A percentile compares a stretch with the other conserved stretches of the same genome.
phyloP scores from a whole-genome alignment of 192 early-diverging fungal species.

The Gryganskiella cystojenkinii region DNA sequence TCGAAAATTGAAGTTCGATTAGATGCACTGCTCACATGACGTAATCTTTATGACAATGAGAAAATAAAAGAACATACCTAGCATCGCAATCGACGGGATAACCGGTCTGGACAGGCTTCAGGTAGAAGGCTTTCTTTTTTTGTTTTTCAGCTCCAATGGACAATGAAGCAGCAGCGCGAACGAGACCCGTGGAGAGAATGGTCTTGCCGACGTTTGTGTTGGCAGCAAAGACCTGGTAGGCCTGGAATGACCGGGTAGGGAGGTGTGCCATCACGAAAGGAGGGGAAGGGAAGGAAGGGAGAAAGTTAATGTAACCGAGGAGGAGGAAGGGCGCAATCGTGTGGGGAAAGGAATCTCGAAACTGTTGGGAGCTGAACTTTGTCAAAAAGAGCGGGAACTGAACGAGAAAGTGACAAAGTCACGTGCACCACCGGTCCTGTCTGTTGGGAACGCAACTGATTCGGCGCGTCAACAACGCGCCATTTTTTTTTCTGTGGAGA shows the following conservation, averaged over 20 bases:
- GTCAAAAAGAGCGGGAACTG: not conserved
- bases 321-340: not conserved
- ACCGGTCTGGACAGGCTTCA: slow-evolving; percentile 89
- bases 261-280: slow-evolving; percentile 46
- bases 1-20: not conserved
- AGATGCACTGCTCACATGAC: too few species aligned
- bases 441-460: too few species aligned
- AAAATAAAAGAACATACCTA: slow-evolving; percentile 47
- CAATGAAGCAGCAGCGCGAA: slow-evolving; percentile 61
- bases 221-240: slow-evolving; percentile 77
- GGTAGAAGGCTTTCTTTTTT: slow-evolving; percentile 65
- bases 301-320: not conserved
- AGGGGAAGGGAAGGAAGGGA: not conserved
- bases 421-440: too few species aligned
- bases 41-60: not conserved
- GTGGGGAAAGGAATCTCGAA: too few species aligned
- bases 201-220: slow-evolving; percentile 91
- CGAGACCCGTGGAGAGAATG: slow-evolving; percentile 74
- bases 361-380: not conserved
- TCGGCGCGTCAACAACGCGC: too few species aligned
- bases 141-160: slow-evolving; percentile 48
- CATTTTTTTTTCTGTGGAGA: too few species aligned
- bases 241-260: slow-evolving; percentile 64
- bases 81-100: slow-evolving; percentile 83
- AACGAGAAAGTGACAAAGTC: not conserved